Percentiles rank a stretch among this genome's conserved stretches.
Conservation (phyloP, 192 early-diverging fungal genomes). For the Backusella circina region DNA sequence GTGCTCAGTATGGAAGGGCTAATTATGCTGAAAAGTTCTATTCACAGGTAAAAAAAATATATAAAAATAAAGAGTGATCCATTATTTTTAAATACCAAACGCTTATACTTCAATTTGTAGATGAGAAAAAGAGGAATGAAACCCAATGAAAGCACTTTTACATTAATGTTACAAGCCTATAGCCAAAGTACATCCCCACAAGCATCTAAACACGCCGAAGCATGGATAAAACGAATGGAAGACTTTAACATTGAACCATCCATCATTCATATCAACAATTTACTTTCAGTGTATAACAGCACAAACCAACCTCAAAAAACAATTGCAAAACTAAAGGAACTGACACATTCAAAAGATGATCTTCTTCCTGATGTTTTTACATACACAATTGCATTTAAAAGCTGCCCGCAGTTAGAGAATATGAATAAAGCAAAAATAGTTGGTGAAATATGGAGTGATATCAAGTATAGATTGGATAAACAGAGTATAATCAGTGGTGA, state of each 20-base stretch:
- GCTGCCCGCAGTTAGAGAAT: neutral
- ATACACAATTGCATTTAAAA: constrained; percentile 4
- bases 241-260: neutral
- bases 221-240: neutral
- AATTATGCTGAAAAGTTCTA: constrained; percentile 4
- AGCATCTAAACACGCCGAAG: neutral
- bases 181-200: neutral
- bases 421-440: neutral
- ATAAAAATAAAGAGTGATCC: neutral
- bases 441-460: neutral
- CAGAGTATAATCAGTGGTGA: neutral
- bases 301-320: neutral
- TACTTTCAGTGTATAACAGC: constrained; percentile 1
- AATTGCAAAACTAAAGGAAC: neutral
- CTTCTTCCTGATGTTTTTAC: neutral
- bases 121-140: constrained; percentile 10
- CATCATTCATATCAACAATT: neutral
- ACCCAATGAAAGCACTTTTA: constrained; percentile 8
- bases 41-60: neutral
- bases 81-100: neutral
- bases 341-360: neutral
- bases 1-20: constrained; percentile 1
- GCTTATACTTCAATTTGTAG: neutral
- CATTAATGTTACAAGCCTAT: neutral
- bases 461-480: neutral